Evolutionary conservation across 352 stramenopile genomes (phyloP), one percentile per base, ranked within the genome.

Genomic region (Lagenidium sp.): DNA sequence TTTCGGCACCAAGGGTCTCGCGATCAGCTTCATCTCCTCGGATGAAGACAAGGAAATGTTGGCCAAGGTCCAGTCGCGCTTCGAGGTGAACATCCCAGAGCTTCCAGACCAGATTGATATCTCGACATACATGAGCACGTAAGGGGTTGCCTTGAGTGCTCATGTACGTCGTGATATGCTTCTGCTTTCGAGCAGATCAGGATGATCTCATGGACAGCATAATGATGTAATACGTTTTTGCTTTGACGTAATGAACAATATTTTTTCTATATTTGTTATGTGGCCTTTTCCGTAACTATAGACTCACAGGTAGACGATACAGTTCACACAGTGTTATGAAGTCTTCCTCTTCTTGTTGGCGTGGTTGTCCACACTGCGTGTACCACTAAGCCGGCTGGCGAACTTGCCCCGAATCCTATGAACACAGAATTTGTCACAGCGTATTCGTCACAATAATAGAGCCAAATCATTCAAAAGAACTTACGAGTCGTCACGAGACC

Each of bases 1-100:
- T 71, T 99, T 99, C 65, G 97, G 97, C 56, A 99, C 96, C 41
- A 99, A 99, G 82, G 97, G 97, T 70, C 85, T 99, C 54, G 97
- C 96, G 41, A 99, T 99, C 79, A 98, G 88, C 49, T 99, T 99
- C 76, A 97, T 99, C 57, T 98, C 95, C 34, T 98, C 89, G 40
- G 85, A 97, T 44, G 78, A 95, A 44, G 96, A 99, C 69, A 95
- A 96, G 56, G 93, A 98, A 55, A 97, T 98, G 74, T 84, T 99
- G 16, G 85, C 94, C 25, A 95, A 98, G 68, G 96, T 99, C 45
- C 97, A 99, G 75, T 96, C 81, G 36, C 93, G 97, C 62, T 99
- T 99, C 67, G 97, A 99, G 68, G 92, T 98, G n/a, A 98, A 99
- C 72, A 98, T 99, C 66, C 93, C 95, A 30, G 92, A 98, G 68